Evolutionary conservation across 306 rosid species (phyloP), one percentile per base, ranked within the genome.

Genomic region (Prunus salicina): DNA sequence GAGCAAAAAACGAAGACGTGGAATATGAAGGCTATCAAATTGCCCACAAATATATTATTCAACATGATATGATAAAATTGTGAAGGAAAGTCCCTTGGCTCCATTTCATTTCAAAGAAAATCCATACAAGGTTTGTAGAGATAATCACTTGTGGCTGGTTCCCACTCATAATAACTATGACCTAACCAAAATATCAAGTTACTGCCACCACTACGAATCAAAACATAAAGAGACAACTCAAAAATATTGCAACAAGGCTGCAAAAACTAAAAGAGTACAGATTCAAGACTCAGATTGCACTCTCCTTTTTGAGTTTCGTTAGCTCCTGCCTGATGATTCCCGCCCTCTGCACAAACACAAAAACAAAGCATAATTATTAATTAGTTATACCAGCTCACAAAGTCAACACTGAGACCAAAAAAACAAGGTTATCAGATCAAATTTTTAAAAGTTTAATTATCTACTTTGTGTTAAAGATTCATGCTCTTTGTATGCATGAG

Each of bases 321-420:
- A 84, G 78, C 85, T 84, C 87, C 76, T 70, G 87, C 76, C 78
- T 84, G 15, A 84, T 28, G 22, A 81, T 38, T 77, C 87, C 81
- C 24, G 76, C 69, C 74, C 77, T 78, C 87, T 84, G 83, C 80
- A 64, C n/a, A 45, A 22, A 57, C 57, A 16, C 9, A 50, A 12
- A 30, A 32, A 61, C 6, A 62, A n/a, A 52, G 3, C 25, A 30
- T 2, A 12, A 13, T 64, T 58, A 46, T 30, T 8, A 14, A 50
- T 32, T 20, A 20, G 18, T 22, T 12, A 46, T 2, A 74, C 28
- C 22, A 19, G 47, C 8, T 24, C 1, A 47, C 50, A 12, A 25
- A 19, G 12, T 58, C 57, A 22, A 12, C 66, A 38, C 14, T 25
- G 14, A 28, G 20, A 20, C 28, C 0, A 1, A 11, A 3, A 5